Conservation (phyloP, 2,329 filamentous ascomycete species). For the Monilinia aucupariae region DNA sequence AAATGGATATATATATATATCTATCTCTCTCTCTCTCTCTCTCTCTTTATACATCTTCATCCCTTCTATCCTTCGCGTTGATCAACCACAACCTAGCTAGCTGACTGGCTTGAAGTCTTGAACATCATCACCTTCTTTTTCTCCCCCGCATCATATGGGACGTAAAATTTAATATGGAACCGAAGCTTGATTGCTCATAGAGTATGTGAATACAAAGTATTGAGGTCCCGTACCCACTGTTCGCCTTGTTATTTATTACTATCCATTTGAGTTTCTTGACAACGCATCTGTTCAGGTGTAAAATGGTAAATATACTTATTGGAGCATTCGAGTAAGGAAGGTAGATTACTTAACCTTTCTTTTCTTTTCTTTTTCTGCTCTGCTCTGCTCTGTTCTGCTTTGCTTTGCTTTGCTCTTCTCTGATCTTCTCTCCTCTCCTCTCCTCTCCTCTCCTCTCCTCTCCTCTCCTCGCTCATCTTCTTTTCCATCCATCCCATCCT, state of each 20-base stretch:
- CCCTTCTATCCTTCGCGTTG: neutral
- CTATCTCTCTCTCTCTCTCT: no score
- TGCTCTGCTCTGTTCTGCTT: no score
- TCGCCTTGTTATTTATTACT: neutral
- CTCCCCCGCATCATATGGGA: neutral
- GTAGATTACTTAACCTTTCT: neutral
- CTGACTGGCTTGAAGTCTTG: neutral
- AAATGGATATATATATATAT: no score
- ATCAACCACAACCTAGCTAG: neutral
- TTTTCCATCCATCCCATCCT: no score
- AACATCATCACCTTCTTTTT: neutral
- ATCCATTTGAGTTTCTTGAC: neutral
- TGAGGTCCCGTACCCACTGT: neutral
- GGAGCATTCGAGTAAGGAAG: no score
- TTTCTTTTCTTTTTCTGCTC: neutral
- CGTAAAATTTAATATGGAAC: neutral
- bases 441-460: no score
- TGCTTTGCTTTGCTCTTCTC: no score
- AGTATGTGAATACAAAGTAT: no score
- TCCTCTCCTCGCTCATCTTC: neutral
- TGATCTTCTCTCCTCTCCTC: neutral
- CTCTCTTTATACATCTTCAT: no score
- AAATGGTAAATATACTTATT: neutral
- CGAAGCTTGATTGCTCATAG: neutral
- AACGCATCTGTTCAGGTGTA: neutral